Conservation (phyloP, 139 green algal genomes). For the Chlorella sp. region DNA sequence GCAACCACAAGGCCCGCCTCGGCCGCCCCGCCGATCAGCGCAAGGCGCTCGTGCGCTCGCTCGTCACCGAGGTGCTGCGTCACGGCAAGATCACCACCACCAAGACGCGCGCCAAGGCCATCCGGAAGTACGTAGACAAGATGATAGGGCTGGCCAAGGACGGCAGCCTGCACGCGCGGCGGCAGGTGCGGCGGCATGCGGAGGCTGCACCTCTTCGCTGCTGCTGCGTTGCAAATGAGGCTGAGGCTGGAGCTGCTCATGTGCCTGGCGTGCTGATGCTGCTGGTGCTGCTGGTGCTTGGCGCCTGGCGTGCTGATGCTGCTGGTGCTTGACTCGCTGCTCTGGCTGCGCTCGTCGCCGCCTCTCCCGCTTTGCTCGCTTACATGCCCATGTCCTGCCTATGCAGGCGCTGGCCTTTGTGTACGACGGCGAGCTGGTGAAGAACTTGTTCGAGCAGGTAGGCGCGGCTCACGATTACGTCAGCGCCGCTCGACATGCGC, state of each 20-base stretch:
- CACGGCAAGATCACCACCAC: slow-evolving; percentile 96
- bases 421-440: slow-evolving; percentile 92
- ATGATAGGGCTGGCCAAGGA: slow-evolving; percentile 98
- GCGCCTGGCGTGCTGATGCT: too few relatives aligned
- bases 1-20: slow-evolving; percentile 79
- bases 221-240: too few relatives aligned
- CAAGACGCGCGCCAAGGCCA: slow-evolving; percentile 91
- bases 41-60: slow-evolving; percentile 90
- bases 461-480: too few relatives aligned
- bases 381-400: too few relatives aligned
- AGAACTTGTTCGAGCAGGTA: slow-evolving; percentile 83
- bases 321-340: too few relatives aligned
- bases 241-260: too few relatives aligned
- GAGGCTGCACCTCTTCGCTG: too few relatives aligned
- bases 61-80: slow-evolving; percentile 93
- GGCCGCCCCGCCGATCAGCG: slow-evolving; percentile 94
- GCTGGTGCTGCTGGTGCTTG: too few relatives aligned
- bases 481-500: too few relatives aligned
- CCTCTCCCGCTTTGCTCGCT: too few relatives aligned
- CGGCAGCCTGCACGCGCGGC: slow-evolving; percentile 79
- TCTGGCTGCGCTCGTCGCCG: too few relatives aligned
- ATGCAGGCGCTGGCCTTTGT: slow-evolving; percentile 86
- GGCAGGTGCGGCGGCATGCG: slow-evolving; percentile 70
- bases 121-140: slow-evolving; percentile 94
- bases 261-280: too few relatives aligned